Conservation (phyloP, 106 monocot species). For the Dioscorea dumetorum region DNA sequence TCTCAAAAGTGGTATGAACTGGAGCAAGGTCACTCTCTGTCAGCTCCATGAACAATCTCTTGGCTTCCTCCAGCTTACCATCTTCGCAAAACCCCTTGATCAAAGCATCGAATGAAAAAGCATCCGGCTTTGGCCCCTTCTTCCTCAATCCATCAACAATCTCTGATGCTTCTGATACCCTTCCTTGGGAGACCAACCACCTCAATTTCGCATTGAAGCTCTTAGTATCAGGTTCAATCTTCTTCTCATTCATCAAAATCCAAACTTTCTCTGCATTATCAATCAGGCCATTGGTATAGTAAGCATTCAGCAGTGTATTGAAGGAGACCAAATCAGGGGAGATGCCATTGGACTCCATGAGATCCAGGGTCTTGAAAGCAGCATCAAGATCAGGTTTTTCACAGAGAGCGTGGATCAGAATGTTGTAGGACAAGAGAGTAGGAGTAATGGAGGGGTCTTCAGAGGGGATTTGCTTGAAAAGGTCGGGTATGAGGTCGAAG, state of each 20-base stretch:
- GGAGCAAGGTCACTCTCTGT: slow-evolving; percentile 30
- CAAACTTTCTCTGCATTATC: slow-evolving; percentile 20
- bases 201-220: slow-evolving; percentile 35
- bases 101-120: slow-evolving; percentile 32
- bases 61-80: slow-evolving; percentile 55
- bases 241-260: slow-evolving; percentile 16
- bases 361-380: slow-evolving; percentile 4
- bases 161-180: slow-evolving; percentile 17
- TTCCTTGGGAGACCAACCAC: slow-evolving; percentile 13
- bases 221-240: slow-evolving; percentile 12
- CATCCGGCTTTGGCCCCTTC: slow-evolving; percentile 21
- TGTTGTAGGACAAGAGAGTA: slow-evolving; percentile 28
- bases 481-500: slow-evolving; percentile 1
- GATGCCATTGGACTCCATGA: slow-evolving; percentile 21
- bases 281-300: slow-evolving; percentile 8
- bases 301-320: slow-evolving; percentile 19
- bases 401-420: slow-evolving; percentile 20
- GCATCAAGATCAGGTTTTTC: slow-evolving; percentile 18
- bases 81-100: slow-evolving; percentile 50
- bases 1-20: slow-evolving; percentile 31
- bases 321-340: slow-evolving; percentile 18
- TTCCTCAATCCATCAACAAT: slow-evolving; percentile 14
- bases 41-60: slow-evolving; percentile 42
- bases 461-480: slow-evolving; percentile 9
- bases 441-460: slow-evolving; percentile 21